Evolutionary conservation across 306 rosid species (phyloP).

Genomic region (Abrus precatorius): DNA sequence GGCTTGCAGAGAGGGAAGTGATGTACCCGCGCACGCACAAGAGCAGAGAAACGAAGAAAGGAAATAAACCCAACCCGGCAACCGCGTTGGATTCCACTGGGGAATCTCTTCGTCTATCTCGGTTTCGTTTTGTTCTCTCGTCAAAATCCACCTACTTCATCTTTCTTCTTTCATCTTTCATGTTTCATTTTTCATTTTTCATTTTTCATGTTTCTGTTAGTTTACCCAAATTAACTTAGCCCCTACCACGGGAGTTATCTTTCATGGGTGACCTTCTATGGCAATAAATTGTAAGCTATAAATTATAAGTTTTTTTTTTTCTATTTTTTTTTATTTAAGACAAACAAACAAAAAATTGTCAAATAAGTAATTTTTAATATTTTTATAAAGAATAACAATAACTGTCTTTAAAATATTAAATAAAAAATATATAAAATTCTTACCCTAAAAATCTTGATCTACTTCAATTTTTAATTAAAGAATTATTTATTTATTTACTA

Average conservation of each 20-base stretch:
- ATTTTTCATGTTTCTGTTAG: background rate
- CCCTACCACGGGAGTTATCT: conserved; percentile 12
- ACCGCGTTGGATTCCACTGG: too few relatives aligned
- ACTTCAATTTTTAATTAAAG: too few relatives aligned
- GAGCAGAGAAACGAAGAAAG: conserved; percentile 2
- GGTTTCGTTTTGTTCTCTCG: conserved; percentile 10
- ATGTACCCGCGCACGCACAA: conserved; percentile 4
- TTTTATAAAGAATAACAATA: too few relatives aligned
- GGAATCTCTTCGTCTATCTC: background rate
- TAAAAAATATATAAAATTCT: too few relatives aligned
- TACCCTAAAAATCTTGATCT: too few relatives aligned
- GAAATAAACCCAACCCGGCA: background rate
- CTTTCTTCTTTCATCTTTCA: background rate
- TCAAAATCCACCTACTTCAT: background rate
- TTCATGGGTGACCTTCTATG: background rate
- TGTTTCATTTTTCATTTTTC: background rate
- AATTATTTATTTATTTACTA: too few relatives aligned
- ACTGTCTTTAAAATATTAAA: too few relatives aligned
- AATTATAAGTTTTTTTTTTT: too few relatives aligned
- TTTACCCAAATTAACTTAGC: background rate
- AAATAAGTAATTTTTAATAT: too few relatives aligned
- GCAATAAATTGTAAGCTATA: background rate
- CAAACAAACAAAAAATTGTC: too few relatives aligned
- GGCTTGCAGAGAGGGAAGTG: conserved; percentile 46
- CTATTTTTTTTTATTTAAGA: too few relatives aligned